A percentile compares a stretch with the other conserved stretches of the same genome.
These are phyloP conservation scores for Achaetomium macrosporum DNA, from an alignment of 2,329 filamentous ascomycete genomes.

Conservation along the genomic window DNA sequence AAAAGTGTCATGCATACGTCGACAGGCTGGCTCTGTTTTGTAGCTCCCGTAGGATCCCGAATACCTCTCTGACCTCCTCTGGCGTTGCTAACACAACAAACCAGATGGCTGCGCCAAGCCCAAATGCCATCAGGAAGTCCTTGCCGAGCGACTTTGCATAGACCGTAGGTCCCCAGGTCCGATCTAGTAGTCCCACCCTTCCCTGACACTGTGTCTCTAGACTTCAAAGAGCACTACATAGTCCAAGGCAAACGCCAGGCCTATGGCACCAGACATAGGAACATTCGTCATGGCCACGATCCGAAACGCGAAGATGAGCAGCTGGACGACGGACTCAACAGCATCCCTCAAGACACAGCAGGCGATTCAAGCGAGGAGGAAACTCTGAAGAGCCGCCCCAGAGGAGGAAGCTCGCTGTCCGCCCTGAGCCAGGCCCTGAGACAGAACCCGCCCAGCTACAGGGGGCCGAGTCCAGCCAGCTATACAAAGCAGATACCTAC, in stretches of 20 bases:
- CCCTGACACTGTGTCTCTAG: constrained; percentile 5
- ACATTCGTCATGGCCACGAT: background rate
- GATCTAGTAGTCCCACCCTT: too few relatives aligned
- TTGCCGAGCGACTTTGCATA: constrained; percentile 21
- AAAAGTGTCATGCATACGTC: constrained; percentile 19
- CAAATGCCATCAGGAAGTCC: constrained; percentile 17
- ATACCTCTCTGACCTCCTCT: too few relatives aligned
- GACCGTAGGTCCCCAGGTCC: constrained; percentile 13
- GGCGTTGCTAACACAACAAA: background rate
- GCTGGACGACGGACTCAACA: background rate
- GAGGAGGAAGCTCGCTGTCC: too few relatives aligned
- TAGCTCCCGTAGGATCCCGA: constrained; percentile 12
- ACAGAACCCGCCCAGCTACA: too few relatives aligned
- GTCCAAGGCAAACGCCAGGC: constrained; percentile 16
- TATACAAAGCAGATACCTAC: background rate
- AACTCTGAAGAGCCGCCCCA: too few relatives aligned
- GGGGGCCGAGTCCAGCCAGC: background rate
- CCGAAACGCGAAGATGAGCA: background rate
- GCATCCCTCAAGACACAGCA: background rate
- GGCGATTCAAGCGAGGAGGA: too few relatives aligned
- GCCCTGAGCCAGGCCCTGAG: too few relatives aligned
- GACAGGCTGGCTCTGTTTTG: constrained; percentile 19
- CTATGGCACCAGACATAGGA: background rate
- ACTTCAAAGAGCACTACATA: constrained; percentile 23
- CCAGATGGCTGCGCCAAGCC: constrained; percentile 19